Evolutionary conservation across 345 rosid species (phyloP), one percentile per base, ranked within the genome.

Genomic region (Trapa bicornis): DNA sequence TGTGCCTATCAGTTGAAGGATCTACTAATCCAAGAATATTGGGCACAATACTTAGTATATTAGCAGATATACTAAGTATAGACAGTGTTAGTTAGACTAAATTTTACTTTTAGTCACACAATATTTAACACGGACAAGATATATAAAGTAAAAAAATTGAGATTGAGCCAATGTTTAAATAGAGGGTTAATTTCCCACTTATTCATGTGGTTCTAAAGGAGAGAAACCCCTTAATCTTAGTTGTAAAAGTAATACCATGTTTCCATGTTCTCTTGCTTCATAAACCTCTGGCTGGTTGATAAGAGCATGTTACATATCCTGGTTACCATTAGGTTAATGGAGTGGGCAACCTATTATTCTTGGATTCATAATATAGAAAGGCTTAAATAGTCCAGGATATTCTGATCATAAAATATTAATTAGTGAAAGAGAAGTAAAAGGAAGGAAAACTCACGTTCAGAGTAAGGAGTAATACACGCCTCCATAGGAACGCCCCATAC

Each of bases 381-480:
- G 56, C 3, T 5, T 50, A 15, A 50, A 17, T n/a, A 50, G 8
- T 54, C 35, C 60, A n/a, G 35, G 8, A 54, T 22, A 17, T 6
- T 5, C 56, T 62, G 39, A 48, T 12, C 15, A 47, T 32, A 64
- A 22, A 4, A 61, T 32, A 2, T 33, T 43, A 47, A 67, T 36
- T 38, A 47, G 37, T 57, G 39, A 38, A 33, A 47, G 42, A 37
- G 3, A 69, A 37, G 15, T n/a, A 35, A 42, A 69, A 7, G 3
- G 15, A 60, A 54, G 60, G 65, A 64, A 70, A 53, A 83, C 99
- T 86, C 77, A 95, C 97, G 84, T 13, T 89, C 87, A 76, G 96
- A 82, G 77, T 89, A 95, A 32, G 90, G 93, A 15, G 87, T 82
- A 70, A 95, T 89, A 85, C 97, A 95, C 70, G 89, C 89, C 80